Conservation (phyloP, 2,329 filamentous ascomycete species). For the Trichoderma gracile region DNA sequence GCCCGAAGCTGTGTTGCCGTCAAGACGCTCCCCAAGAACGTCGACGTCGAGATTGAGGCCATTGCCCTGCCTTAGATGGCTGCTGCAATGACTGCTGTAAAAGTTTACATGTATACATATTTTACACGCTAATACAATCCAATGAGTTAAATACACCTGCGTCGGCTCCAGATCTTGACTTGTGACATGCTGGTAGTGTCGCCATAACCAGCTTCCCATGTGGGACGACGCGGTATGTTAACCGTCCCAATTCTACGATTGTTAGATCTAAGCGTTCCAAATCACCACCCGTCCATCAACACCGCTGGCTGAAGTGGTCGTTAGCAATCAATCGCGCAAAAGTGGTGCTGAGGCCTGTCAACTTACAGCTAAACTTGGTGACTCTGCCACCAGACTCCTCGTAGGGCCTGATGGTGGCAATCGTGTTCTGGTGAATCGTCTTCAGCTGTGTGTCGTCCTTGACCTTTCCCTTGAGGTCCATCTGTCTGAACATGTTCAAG, state of each 20-base stretch:
- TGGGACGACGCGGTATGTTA: neutral
- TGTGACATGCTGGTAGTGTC: neutral
- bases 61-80: constrained; percentile 66
- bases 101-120: constrained; percentile 16
- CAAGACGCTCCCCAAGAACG: constrained; percentile 82
- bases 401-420: constrained; percentile 79
- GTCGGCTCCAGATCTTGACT: neutral
- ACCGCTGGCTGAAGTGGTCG: constrained; percentile 62
- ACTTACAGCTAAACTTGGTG: constrained; percentile 84
- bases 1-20: constrained; percentile 89
- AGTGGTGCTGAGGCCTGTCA: neutral
- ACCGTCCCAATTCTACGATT: neutral
- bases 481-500: constrained; percentile 96
- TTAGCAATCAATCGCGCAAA: constrained; percentile 32
- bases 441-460: constrained; percentile 93
- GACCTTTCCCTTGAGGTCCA: constrained; percentile 93
- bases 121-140: constrained; percentile 10
- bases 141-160: constrained; percentile 19
- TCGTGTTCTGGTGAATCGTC: constrained; percentile 95
- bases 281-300: constrained; percentile 82
- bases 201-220: neutral
- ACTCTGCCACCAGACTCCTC: constrained; percentile 65
- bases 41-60: constrained; percentile 87
- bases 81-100: constrained; percentile 7
- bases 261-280: constrained; percentile 55